Evolutionary conservation across 306 rosid species (phyloP).

Genomic region (Dalbergia cultrata): DNA sequence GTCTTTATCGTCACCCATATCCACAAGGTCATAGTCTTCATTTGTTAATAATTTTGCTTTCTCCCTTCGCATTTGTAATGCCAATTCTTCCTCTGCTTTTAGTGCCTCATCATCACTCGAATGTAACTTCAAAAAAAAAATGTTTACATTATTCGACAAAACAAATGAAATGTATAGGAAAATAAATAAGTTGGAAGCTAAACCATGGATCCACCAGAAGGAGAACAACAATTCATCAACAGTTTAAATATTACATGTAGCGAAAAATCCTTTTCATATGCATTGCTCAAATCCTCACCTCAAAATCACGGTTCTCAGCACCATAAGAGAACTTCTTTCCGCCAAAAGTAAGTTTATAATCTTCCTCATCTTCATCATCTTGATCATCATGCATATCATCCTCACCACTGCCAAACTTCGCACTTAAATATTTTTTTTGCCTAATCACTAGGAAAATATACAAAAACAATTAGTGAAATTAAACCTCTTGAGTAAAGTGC

Average conservation of each 20-base stretch:
- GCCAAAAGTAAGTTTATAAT: constrained; percentile 48
- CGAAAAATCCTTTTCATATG: neutral
- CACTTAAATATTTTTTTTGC: constrained; percentile 63
- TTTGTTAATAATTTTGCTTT: constrained; percentile 57
- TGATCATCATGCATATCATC: constrained; percentile 70
- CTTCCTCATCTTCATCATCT: constrained; percentile 65
- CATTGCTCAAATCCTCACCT: constrained; percentile 60
- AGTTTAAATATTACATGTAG: neutral
- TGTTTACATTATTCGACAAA: constrained; percentile 35
- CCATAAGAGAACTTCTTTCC: constrained; percentile 59
- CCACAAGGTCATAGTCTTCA: constrained; percentile 79
- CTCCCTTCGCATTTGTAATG: constrained; percentile 64
- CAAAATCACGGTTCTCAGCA: constrained; percentile 85
- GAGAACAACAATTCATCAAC: neutral
- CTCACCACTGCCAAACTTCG: constrained; percentile 73
- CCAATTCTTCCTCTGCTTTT: constrained; percentile 80
- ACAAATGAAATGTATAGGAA: constrained; percentile 30
- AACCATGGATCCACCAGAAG: neutral
- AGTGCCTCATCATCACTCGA: constrained; percentile 86
- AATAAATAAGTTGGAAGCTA: constrained; percentile 11
- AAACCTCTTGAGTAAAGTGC: constrained; percentile 18
- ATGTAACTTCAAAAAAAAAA: constrained; percentile 58
- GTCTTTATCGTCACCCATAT: constrained; percentile 54
- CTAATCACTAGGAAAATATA: constrained; percentile 63
- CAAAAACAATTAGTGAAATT: constrained; percentile 31